Evolutionary conservation across 1,284 basidiomycete species (phyloP), one percentile per base, ranked within the genome.

Genomic region (Fomitopsis betulina): DNA sequence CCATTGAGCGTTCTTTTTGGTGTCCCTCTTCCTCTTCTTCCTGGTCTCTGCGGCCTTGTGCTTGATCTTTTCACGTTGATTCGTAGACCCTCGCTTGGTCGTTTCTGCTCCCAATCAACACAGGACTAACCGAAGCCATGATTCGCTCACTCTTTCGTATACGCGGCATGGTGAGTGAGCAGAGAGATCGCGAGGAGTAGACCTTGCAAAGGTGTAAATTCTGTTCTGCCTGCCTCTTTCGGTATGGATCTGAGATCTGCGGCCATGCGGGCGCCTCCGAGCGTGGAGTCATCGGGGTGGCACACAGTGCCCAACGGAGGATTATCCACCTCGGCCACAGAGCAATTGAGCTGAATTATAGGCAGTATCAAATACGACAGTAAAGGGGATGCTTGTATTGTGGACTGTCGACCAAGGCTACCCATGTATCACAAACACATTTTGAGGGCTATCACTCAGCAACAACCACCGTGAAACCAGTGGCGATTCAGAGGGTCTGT

Each of bases 1-100:
- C 89, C 94, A 96, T 60, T 93, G 85, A 25, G 84, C 76, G 73
- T 91, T 91, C 73, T 90, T 93, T 79, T 95, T 96, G 23, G 86
- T 84, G 51, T 81, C 83, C 71, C 90, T 92, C 70, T 84, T 85
- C 56, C 78, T 75, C 77, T 97, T 96, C 76, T 86, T 89, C 70
- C 80, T 81, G 62, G 84, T 82, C 72, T 96, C 94, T 33, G 84
- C 75, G 35, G 86, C 85, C 75, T 96, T 95, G 72, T 89, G 84
- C 72, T 85, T 84, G 68, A 95, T 80, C 72, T 85, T 94, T 57
- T 83, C 82, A 47, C 93, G 84, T 65, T 92, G 83, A 68, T 89
- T 82, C 39, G 87, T 91, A 25, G 83, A 83, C 32, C 81, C 79
- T 47, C 95, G 83, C 73, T 88, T 94, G 67, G 87, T 91, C 13